Evolutionary conservation across 192 early-diverging fungal genomes (phyloP).

Genomic region (Rhizophagus clarus): DNA sequence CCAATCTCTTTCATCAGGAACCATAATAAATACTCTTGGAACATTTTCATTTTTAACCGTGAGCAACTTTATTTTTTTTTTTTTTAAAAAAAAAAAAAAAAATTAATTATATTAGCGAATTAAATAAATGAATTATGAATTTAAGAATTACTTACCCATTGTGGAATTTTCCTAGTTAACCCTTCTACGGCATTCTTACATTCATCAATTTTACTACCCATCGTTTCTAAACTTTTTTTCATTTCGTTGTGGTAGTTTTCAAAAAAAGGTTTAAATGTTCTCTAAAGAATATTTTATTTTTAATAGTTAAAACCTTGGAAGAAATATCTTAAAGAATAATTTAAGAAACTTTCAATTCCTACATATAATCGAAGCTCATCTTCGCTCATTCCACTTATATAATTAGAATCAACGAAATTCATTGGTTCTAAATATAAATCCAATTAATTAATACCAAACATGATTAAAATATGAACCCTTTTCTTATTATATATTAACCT

Average conservation of each 20-base stretch:
- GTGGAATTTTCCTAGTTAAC: background rate
- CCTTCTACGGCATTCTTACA: background rate
- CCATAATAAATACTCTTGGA: too few species aligned
- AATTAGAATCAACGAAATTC: background rate
- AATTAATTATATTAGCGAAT: background rate
- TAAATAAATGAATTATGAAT: too few species aligned
- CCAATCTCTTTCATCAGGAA: too few species aligned
- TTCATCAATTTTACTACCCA: background rate
- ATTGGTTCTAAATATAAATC: background rate
- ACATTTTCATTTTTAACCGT: background rate
- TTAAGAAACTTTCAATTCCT: background rate
- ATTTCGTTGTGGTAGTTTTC: background rate
- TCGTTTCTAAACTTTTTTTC: background rate
- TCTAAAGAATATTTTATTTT: background rate
- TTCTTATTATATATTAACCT: background rate
- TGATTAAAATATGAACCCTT: background rate
- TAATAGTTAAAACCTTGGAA: background rate
- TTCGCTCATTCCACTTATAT: background rate
- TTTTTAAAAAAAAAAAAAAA: too few species aligned
- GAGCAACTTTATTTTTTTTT: too few species aligned
- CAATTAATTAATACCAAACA: background rate
- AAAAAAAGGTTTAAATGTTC: background rate
- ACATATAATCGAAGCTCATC: background rate
- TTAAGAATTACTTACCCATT: too few species aligned
- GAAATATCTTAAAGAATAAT: background rate